phyloP scores from a whole-genome alignment of 2,329 filamentous ascomycete genomes.

The Sporothrix luriei region DNA sequence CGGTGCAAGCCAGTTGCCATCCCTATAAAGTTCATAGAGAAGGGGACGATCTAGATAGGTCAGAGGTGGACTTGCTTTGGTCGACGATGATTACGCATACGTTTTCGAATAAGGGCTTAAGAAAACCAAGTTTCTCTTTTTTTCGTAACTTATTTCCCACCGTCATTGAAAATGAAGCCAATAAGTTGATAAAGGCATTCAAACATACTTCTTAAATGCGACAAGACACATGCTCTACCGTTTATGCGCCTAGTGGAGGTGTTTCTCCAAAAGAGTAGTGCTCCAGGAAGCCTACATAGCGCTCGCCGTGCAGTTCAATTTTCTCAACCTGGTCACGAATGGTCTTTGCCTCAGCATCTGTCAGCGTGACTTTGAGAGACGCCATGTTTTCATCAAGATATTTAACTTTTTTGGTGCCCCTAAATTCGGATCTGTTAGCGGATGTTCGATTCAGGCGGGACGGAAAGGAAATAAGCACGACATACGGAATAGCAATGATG shows the following conservation, averaged over 20 bases:
- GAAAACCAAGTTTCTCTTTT: not conserved
- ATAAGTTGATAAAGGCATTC: too few relatives aligned
- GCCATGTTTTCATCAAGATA: conserved; percentile 12
- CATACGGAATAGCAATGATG: conserved; percentile 20
- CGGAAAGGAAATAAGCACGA: too few relatives aligned
- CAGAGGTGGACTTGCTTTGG: not conserved
- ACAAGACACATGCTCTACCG: not conserved
- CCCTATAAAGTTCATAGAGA: not conserved
- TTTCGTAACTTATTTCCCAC: too few relatives aligned
- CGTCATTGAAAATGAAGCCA: too few relatives aligned
- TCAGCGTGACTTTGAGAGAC: not conserved
- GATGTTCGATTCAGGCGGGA: not conserved
- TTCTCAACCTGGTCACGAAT: conserved; percentile 16
- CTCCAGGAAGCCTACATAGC: not conserved
- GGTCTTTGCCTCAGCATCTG: not conserved
- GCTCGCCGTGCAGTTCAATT: conserved; percentile 5
- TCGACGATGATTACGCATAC: too few relatives aligned
- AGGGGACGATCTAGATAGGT: not conserved
- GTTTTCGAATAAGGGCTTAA: not conserved
- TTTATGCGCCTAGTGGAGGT: not conserved
- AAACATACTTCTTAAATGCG: not conserved
- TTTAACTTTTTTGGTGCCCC: conserved; percentile 14
- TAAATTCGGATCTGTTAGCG: not conserved
- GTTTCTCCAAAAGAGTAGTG: conserved; percentile 10
- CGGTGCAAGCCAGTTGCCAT: conserved; percentile 14